These are phyloP conservation scores for Bonia amplexicaulis DNA, from an alignment of 176 grass and related monocot species.

Conservation along the genomic window DNA sequence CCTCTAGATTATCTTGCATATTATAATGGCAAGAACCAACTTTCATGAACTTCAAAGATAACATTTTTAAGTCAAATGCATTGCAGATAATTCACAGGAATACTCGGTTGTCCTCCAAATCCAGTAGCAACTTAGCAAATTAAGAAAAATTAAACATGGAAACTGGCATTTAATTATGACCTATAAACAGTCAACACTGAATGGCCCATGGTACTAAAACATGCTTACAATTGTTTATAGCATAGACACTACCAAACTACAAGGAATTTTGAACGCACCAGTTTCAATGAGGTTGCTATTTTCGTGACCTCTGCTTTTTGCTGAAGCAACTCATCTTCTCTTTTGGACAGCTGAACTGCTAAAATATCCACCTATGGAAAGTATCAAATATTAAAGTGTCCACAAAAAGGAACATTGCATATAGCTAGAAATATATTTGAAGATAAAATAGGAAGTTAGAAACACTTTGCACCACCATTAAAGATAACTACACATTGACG, in stretches of 20 bases:
- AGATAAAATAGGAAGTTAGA: neutral
- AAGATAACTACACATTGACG: constrained; percentile 1
- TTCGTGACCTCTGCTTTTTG: constrained; percentile 68
- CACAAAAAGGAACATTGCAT: neutral
- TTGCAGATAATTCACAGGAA: neutral
- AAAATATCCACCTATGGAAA: constrained; percentile 65
- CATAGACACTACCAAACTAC: neutral
- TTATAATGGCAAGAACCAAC: neutral
- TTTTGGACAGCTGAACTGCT: constrained; percentile 60
- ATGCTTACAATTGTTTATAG: neutral
- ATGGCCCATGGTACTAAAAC: neutral
- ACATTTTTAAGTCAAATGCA: neutral
- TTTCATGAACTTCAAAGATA: neutral
- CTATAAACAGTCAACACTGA: neutral
- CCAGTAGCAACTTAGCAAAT: neutral
- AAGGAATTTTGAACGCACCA: constrained; percentile 32
- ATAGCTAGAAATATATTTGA: neutral
- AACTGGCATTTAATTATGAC: neutral
- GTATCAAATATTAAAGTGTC: neutral
- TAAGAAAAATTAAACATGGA: neutral
- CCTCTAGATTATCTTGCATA: neutral
- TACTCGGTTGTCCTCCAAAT: neutral
- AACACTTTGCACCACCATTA: neutral
- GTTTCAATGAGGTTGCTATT: constrained; percentile 52
- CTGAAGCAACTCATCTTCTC: constrained; percentile 78